Evolutionary conservation across 495 filamentous ascomycete genomes (phyloP), one percentile per base, ranked within the genome.

Genomic region (Penicillium arizonense): DNA sequence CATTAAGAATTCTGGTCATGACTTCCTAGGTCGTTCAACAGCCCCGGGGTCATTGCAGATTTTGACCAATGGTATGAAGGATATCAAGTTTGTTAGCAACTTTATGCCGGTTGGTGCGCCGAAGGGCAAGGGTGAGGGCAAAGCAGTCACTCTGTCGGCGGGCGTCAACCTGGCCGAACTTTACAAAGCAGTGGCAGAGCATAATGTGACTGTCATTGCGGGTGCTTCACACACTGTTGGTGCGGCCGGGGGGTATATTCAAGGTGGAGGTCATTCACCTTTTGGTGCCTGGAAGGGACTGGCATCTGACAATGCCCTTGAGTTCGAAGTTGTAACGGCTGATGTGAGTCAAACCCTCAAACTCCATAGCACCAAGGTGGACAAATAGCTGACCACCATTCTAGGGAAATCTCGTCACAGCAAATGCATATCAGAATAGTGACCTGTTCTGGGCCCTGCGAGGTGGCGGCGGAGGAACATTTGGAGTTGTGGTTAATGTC

Each of bases 381-480:
- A 12, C 11, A 2, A 10, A 7, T 28, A 33, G 9, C 48, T 47
- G 38, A 61, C 43, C 12, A 7, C 24, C n/a, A 26, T 32, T 28
- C 24, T 28, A 59, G 63, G 59, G 59, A 18, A 34, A 52, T 3
- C 20, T 80, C 5, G 71, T 82, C 21, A 71, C 63, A 8, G 74
- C 74, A 5, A 75, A 70, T 33, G 61, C 61, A 10, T 57, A 59
- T 18, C 60, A 71, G 23, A 78, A 86, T 53, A 43, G 72, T 0
- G 82, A 87, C 46, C 73, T 87, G 2, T 88, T 86, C 70, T 87
- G 75, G 51, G 76, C 76, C 3, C 63, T 86, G 21, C 71, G 82
- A 21, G 70, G 67, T 28, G 65, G 67, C 3, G 69, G 69, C n/a
- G 67, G 65, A 28, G 65, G 42, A 48, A 81, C 77, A 16, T 83